A percentile compares a stretch with the other conserved stretches of the same genome.
These are phyloP conservation scores for Aegilops bicornis DNA, from an alignment of 176 grass and related monocot genomes.

Conservation along the genomic window DNA sequence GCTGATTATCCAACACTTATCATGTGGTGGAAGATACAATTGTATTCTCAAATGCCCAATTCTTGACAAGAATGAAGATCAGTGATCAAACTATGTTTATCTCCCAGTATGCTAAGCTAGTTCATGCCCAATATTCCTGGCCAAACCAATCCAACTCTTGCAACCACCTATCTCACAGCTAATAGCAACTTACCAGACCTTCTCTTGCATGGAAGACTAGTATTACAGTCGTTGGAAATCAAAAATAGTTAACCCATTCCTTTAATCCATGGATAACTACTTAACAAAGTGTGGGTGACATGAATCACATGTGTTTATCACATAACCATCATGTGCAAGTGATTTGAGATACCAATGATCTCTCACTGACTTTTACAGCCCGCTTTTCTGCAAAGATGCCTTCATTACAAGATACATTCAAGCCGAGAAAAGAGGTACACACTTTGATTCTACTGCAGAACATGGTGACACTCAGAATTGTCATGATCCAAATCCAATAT, in stretches of 20 bases:
- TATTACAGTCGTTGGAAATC: neutral
- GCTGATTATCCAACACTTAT: neutral
- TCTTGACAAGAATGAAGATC: neutral
- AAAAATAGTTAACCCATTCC: neutral
- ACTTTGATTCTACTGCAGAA: neutral
- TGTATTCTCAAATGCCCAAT: neutral
- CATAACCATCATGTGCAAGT: conserved; percentile 32
- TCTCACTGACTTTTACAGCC: conserved; percentile 50
- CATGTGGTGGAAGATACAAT: neutral
- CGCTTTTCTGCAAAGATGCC: conserved; percentile 83
- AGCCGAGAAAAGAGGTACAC: conserved; percentile 83
- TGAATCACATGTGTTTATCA: conserved; percentile 5
- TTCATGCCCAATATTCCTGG: neutral
- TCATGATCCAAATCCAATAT: conserved; percentile 9
- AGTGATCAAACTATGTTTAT: neutral
- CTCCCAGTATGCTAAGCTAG: neutral
- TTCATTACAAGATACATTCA: conserved; percentile 84
- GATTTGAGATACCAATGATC: conserved; percentile 31
- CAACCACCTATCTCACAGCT: neutral
- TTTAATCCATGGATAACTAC: neutral
- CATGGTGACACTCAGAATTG: neutral
- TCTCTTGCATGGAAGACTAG: neutral
- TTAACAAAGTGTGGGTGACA: neutral
- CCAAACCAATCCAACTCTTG: neutral
- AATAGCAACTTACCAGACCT: neutral